These are phyloP conservation scores for Theobroma cacao DNA, from an alignment of 345 rosid genomes.

Conservation along the genomic window DNA sequence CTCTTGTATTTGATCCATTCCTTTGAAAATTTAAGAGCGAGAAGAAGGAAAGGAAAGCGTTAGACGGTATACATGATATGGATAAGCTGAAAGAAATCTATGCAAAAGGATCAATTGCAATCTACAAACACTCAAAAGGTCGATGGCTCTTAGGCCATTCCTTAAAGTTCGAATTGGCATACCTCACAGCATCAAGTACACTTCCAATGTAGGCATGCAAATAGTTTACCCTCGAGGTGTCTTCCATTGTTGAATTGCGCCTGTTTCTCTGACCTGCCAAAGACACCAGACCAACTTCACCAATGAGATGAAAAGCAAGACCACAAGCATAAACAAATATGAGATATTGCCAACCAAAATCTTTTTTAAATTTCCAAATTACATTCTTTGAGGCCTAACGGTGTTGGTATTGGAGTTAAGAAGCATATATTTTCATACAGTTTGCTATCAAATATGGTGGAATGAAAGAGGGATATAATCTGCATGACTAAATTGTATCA, in stretches of 20 bases:
- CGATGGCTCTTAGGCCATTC: background rate
- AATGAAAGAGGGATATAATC: background rate
- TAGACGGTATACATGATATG: too few relatives aligned
- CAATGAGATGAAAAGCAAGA: background rate
- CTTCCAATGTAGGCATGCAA: conserved; percentile 33
- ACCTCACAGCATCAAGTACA: conserved; percentile 42
- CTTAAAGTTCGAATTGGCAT: background rate
- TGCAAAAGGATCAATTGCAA: too few relatives aligned
- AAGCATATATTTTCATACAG: background rate
- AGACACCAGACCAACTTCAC: background rate
- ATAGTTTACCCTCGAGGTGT: conserved; percentile 30
- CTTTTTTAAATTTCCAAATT: too few relatives aligned
- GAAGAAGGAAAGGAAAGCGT: background rate
- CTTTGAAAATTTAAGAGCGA: conserved; percentile 8
- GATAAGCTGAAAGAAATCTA: too few relatives aligned
- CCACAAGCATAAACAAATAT: background rate
- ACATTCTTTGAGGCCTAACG: background rate
- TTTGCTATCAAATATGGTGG: background rate
- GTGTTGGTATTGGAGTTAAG: background rate
- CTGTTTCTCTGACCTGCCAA: conserved; percentile 25
- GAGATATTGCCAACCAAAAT: background rate
- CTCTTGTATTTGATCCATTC: conserved; percentile 47
- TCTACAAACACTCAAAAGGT: background rate
- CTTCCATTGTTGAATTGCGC: conserved; percentile 30
- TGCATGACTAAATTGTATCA: too few relatives aligned